Evolutionary conservation across 2,329 filamentous ascomycete species (phyloP).

Genomic region (Lasiodiplodia sp.): DNA sequence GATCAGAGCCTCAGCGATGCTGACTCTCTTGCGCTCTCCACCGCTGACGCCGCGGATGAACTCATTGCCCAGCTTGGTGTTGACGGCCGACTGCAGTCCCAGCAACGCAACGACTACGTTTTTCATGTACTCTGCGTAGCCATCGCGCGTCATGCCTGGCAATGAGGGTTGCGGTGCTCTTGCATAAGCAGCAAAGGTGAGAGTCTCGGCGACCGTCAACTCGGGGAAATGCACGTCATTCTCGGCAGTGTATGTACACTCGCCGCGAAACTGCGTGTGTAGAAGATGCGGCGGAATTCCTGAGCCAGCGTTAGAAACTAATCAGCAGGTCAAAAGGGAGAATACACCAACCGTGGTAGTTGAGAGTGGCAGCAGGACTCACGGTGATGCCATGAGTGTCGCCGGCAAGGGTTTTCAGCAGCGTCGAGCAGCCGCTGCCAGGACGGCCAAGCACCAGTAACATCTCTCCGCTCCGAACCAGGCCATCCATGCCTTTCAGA

Average conservation of each 20-base stretch:
- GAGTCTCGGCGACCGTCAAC: conserved; percentile 76
- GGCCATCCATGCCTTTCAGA: conserved; percentile 61
- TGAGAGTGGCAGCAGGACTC: not conserved
- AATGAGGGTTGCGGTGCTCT: conserved; percentile 64
- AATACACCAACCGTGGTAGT: too few relatives aligned
- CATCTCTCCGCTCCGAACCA: conserved; percentile 59
- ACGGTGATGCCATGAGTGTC: conserved; percentile 78
- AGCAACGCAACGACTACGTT: conserved; percentile 79
- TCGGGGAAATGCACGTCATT: conserved; percentile 81
- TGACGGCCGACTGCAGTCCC: conserved; percentile 72
- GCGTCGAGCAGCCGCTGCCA: conserved; percentile 74
- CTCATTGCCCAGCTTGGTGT: conserved; percentile 75
- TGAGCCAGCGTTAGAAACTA: conserved; percentile 43
- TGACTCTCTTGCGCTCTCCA: conserved; percentile 77
- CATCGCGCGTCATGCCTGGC: conserved; percentile 63
- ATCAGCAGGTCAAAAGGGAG: too few relatives aligned
- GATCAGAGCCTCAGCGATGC: conserved; percentile 75
- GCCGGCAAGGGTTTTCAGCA: conserved; percentile 81
- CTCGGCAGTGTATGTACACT: conserved; percentile 84
- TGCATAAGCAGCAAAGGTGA: conserved; percentile 75
- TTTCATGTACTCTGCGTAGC: conserved; percentile 65
- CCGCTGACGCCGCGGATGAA: conserved; percentile 74
- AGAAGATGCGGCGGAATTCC: conserved; percentile 74
- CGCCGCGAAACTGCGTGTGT: conserved; percentile 76
- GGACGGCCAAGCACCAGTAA: conserved; percentile 52